Evolutionary conservation across 345 rosid genomes (phyloP), one percentile per base, ranked within the genome.

Genomic region (Passiflora organensis): DNA sequence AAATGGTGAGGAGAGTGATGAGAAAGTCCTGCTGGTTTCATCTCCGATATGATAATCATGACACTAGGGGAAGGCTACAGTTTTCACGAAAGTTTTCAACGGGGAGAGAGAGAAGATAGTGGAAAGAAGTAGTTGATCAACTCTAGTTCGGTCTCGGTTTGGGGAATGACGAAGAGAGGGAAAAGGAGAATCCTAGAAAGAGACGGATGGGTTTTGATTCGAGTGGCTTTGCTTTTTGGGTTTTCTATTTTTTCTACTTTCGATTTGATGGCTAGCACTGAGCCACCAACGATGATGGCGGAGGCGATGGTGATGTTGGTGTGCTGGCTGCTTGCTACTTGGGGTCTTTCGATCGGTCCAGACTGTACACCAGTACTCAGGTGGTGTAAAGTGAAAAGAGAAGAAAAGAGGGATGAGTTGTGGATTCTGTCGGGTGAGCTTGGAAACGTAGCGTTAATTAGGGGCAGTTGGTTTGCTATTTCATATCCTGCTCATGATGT

Each of bases 91-190:
- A 25, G 54, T n/a, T 51, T 24, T 51, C 10, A 22, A 37, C 17
- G 47, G 28, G 58, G 18, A 39, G 12, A 5, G 24, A 20, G 59
- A 20, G 63, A 48, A 32, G 16, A 42, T 17, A 2, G 13, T 16
- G 65, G 20, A 51, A 36, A 39, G 43, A 14, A 41, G 14, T 12
- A 41, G 43, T 41, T 41, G 4, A 37, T 51, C 56, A 48, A n/a
- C n/a, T n/a, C n/a, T n/a, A n/a, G n/a, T n/a, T n/a, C n/a, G n/a
- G n/a, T n/a, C n/a, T n/a, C n/a, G n/a, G n/a, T n/a, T n/a, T n/a
- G n/a, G n/a, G n/a, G n/a, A n/a, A n/a, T n/a, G n/a, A 55, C 39
- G 39, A 49, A 48, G 64, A 17, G 56, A 60, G 41, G 39, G 56
- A 45, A 12, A 34, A 37, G 23, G 36, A 17, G 18, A 15, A 36